These are phyloP conservation scores for Globisporangium spiculum DNA, from an alignment of 352 stramenopile genomes.

Conservation along the genomic window DNA sequence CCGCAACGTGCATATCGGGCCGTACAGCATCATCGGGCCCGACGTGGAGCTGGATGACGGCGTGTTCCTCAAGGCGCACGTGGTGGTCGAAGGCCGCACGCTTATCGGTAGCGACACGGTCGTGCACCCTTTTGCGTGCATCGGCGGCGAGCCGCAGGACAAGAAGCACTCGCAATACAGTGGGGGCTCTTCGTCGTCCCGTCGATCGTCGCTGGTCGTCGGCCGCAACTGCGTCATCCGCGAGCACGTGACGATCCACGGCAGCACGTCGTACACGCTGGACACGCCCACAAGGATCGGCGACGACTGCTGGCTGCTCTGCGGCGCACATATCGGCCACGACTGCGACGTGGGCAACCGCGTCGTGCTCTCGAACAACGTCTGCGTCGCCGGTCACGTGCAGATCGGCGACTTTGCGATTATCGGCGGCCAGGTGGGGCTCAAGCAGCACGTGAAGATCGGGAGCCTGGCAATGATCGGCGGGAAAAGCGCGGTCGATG, in stretches of 20 bases:
- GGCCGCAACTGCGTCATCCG: constrained; percentile 75
- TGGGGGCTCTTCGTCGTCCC: background rate
- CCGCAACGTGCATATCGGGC: constrained; percentile 57
- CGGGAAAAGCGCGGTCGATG: constrained; percentile 78
- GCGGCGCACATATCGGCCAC: constrained; percentile 71
- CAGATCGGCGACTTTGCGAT: constrained; percentile 72
- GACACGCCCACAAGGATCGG: constrained; percentile 52
- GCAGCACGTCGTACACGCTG: constrained; percentile 64
- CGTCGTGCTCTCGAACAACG: constrained; percentile 82
- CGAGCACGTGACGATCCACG: constrained; percentile 82
- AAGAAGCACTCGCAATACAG: constrained; percentile 57
- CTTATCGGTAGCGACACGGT: constrained; percentile 48
- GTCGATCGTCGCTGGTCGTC: constrained; percentile 36
- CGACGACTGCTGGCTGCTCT: constrained; percentile 80
- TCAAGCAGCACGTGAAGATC: constrained; percentile 77
- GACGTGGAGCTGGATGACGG: constrained; percentile 67
- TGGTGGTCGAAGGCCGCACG: constrained; percentile 72
- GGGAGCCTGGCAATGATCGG: constrained; percentile 76
- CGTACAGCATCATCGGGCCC: constrained; percentile 68
- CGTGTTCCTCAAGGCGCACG: constrained; percentile 67
- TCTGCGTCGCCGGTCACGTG: constrained; percentile 78
- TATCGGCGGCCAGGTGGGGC: constrained; percentile 69
- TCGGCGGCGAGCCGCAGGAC: constrained; percentile 76
- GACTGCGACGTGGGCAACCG: constrained; percentile 59
- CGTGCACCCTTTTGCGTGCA: constrained; percentile 70